Evolutionary conservation across 768 basidiomycete species (phyloP).

Genomic region (Kwoniella botswanensis): DNA sequence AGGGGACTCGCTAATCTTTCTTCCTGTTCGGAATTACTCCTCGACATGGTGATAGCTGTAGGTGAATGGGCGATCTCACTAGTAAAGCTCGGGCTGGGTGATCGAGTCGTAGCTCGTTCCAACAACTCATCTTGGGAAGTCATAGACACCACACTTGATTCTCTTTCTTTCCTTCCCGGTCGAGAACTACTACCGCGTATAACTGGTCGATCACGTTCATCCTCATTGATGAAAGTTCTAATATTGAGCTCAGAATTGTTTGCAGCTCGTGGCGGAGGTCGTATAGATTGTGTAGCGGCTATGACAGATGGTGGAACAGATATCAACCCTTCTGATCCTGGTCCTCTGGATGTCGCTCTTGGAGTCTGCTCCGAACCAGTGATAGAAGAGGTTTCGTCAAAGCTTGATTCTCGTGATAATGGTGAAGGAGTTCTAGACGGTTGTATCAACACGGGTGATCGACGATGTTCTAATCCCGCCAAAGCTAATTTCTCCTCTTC

Average conservation of each 20-base stretch:
- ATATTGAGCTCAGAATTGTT: conserved; percentile 22
- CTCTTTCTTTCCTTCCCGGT: conserved; percentile 29
- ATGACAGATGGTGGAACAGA: conserved; percentile 32
- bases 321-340: not conserved
- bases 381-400: conserved; percentile 23
- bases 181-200: conserved; percentile 4
- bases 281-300: conserved; percentile 34
- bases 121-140: conserved; percentile 40
- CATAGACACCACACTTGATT: conserved; percentile 35
- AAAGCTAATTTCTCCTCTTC: conserved; percentile 43
- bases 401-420: conserved; percentile 29
- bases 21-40: not conserved
- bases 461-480: conserved; percentile 43
- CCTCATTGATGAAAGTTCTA: conserved; percentile 19
- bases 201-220: conserved; percentile 33
- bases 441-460: conserved; percentile 23
- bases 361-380: conserved; percentile 26
- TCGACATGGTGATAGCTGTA: conserved; percentile 10
- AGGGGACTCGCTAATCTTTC: conserved; percentile 9
- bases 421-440: conserved; percentile 36
- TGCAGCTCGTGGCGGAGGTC: conserved; percentile 37
- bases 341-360: conserved; percentile 12
- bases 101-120: conserved; percentile 15
- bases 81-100: conserved; percentile 1
- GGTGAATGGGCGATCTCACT: conserved; percentile 10